Percentiles rank a stretch among this genome's conserved stretches.
Conservation (phyloP, 352 stramenopile genomes). For the Phytophthora megakarya region DNA sequence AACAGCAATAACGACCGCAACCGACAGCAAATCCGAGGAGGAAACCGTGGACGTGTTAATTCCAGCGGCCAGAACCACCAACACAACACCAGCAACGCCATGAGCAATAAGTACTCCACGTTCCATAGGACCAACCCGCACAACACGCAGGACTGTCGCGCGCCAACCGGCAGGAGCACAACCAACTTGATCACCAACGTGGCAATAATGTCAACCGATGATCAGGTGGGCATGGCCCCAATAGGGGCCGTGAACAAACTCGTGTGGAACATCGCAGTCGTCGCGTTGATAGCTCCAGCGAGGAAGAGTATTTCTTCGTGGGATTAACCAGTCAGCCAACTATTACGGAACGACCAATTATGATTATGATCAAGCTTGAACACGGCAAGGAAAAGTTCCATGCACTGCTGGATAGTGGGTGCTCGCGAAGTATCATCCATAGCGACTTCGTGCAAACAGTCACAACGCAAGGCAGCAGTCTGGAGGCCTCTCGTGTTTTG, state of each 20-base stretch:
- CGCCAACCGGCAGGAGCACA: constrained; percentile 1
- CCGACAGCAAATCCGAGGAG: background rate
- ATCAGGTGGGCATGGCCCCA: background rate
- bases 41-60: background rate
- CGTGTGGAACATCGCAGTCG: constrained; percentile 1
- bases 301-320: constrained; percentile 18
- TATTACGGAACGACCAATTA: constrained; percentile 6
- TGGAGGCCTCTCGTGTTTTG: background rate
- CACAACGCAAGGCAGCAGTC: background rate
- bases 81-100: background rate
- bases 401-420: constrained; percentile 10
- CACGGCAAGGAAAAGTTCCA: background rate
- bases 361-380: constrained; percentile 5
- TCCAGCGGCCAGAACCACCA: no score
- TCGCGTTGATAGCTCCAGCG: background rate
- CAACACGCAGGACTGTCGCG: constrained; percentile 6
- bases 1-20: background rate
- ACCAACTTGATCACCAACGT: constrained; percentile 1
- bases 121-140: constrained; percentile 15
- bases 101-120: constrained; percentile 11
- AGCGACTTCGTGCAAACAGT: constrained; percentile 1
- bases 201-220: background rate
- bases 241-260: background rate
- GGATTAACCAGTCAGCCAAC: background rate
- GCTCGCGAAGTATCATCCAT: constrained; percentile 1